phyloP scores from a whole-genome alignment of 2,329 filamentous ascomycete genomes.

The Dactylellina leptospora region DNA sequence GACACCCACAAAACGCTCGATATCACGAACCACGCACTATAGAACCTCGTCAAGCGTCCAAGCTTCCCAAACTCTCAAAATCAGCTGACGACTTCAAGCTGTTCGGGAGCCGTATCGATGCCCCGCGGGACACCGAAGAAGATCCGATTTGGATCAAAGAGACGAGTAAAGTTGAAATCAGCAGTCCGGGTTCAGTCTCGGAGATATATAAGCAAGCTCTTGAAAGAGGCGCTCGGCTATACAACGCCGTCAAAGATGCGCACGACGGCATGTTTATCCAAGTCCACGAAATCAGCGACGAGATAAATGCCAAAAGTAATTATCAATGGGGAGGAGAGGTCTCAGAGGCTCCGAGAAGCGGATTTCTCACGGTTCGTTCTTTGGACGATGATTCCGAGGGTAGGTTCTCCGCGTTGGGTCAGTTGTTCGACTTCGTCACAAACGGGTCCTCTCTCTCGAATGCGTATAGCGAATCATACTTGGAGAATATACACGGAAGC shows the following conservation, averaged over 20 bases:
- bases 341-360: background rate
- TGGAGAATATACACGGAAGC: conserved; percentile 9
- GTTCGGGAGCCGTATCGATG: background rate
- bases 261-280: background rate
- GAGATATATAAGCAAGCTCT: background rate
- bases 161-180: background rate
- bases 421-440: background rate
- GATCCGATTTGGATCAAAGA: background rate
- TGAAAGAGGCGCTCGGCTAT: background rate
- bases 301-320: background rate
- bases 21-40: background rate
- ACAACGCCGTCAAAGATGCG: background rate
- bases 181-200: background rate
- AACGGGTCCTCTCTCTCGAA: background rate
- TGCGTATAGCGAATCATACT: background rate
- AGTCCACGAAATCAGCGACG: background rate
- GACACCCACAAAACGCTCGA: no score
- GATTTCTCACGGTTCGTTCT: background rate
- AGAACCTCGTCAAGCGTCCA: background rate
- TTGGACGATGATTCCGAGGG: background rate
- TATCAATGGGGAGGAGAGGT: conserved; percentile 1
- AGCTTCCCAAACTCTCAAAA: conserved; percentile 8
- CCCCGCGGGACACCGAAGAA: background rate
- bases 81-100: background rate
- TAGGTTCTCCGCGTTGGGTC: background rate